phyloP scores from a whole-genome alignment of 2,329 filamentous ascomycete genomes.

The Sarocladium oryzae region DNA sequence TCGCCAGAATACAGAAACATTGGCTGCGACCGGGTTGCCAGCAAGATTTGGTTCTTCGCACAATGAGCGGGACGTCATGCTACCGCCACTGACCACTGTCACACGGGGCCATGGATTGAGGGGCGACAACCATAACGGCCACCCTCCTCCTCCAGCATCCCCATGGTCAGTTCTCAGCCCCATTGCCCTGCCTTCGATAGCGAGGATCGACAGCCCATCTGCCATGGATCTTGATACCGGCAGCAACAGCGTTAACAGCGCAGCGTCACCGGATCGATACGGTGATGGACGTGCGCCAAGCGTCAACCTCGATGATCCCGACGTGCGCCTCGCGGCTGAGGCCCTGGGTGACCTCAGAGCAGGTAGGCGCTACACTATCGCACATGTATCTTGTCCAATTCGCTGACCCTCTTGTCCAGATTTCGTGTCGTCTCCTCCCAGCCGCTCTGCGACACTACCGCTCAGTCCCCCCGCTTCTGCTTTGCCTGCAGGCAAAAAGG shows the following conservation, averaged over 20 bases:
- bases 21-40: not conserved
- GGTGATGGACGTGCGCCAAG: constrained; percentile 40
- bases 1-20: not conserved
- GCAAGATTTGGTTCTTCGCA: constrained; percentile 15
- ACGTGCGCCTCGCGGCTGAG: constrained; percentile 65
- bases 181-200: constrained; percentile 21
- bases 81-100: constrained; percentile 31
- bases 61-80: constrained; percentile 22
- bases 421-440: constrained; percentile 58
- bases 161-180: constrained; percentile 46
- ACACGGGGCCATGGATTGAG: constrained; percentile 16
- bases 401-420: constrained; percentile 33
- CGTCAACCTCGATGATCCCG: constrained; percentile 58
- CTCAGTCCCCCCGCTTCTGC: constrained; percentile 23
- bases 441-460: constrained; percentile 34
- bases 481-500: constrained; percentile 17
- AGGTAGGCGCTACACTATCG: constrained; percentile 36
- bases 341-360: constrained; percentile 68
- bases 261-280: constrained; percentile 40
- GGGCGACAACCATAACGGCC: not conserved
- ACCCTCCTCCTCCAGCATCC: constrained; percentile 6
- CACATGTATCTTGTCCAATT: constrained; percentile 22
- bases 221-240: constrained; percentile 42
- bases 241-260: constrained; percentile 33
- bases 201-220: constrained; percentile 37